Percentiles rank a stretch among this genome's conserved stretches.
Conservation (phyloP, 345 rosid genomes). For the Populus euphratica region DNA sequence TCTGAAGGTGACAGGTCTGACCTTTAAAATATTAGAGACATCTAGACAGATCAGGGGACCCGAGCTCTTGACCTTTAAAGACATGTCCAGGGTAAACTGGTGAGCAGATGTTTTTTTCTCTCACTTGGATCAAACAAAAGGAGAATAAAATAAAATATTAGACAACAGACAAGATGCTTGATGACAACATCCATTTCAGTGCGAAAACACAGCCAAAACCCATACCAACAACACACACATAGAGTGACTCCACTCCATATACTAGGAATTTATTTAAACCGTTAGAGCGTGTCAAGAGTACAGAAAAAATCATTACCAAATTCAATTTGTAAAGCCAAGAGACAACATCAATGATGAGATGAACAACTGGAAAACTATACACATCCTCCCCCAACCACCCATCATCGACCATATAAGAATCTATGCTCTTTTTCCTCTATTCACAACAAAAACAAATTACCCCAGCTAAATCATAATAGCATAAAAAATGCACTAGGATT, state of each 20-base stretch:
- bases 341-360: constrained; percentile 28
- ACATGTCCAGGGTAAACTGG: background rate
- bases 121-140: background rate
- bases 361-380: constrained; percentile 32
- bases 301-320: constrained; percentile 27
- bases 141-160: background rate
- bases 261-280: constrained; percentile 15
- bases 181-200: background rate
- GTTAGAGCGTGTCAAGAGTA: constrained; percentile 14
- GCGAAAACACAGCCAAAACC: background rate
- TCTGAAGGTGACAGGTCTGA: constrained; percentile 7
- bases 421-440: constrained; percentile 32
- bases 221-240: background rate
- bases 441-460: constrained; percentile 26
- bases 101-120: background rate
- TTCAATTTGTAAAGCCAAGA: constrained; percentile 24
- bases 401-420: constrained; percentile 19
- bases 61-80: constrained; percentile 2
- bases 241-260: background rate
- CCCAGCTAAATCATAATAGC: constrained; percentile 17
- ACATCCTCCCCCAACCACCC: constrained; percentile 24
- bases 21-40: background rate
- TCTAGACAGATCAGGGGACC: background rate
- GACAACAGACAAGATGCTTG: constrained; percentile 3
- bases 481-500: constrained; percentile 9